Evolutionary conservation across 306 rosid genomes (phyloP).

Genomic region (Cucurbita maxima): DNA sequence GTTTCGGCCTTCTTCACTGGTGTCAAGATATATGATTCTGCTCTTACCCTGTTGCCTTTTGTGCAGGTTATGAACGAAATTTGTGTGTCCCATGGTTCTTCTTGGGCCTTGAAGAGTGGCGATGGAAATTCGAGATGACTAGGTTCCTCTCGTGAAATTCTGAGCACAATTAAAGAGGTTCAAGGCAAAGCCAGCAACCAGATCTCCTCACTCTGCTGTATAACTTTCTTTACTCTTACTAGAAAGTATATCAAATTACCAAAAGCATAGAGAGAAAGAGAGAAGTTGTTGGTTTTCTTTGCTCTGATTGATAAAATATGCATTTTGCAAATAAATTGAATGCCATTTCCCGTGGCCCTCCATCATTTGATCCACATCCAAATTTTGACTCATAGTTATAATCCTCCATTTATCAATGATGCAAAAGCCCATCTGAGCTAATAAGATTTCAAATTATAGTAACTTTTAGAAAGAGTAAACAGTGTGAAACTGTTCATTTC

Average conservation of each 20-base stretch:
- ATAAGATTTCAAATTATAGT: neutral
- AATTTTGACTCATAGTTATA: neutral
- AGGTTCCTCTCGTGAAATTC: neutral
- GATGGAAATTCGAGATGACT: constrained; percentile 34
- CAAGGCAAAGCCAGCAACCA: neutral
- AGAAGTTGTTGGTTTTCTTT: neutral
- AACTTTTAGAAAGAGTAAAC: neutral
- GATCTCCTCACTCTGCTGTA: neutral
- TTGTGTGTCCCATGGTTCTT: constrained; percentile 51
- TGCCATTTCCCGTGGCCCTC: neutral
- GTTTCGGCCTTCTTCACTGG: neutral
- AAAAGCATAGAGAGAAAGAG: neutral
- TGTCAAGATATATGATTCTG: neutral
- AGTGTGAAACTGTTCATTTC: neutral
- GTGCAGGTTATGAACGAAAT: constrained; percentile 64
- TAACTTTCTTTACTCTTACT: neutral
- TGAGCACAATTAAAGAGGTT: neutral
- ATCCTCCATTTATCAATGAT: neutral
- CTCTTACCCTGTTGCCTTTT: neutral
- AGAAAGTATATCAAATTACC: neutral
- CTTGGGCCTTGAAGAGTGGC: constrained; percentile 54
- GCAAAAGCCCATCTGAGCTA: neutral
- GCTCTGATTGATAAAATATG: neutral
- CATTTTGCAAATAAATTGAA: neutral
- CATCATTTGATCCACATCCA: neutral